These are phyloP conservation scores for Cylindrotheca closterium DNA, from an alignment of 108 stramenopile species.

Conservation along the genomic window DNA sequence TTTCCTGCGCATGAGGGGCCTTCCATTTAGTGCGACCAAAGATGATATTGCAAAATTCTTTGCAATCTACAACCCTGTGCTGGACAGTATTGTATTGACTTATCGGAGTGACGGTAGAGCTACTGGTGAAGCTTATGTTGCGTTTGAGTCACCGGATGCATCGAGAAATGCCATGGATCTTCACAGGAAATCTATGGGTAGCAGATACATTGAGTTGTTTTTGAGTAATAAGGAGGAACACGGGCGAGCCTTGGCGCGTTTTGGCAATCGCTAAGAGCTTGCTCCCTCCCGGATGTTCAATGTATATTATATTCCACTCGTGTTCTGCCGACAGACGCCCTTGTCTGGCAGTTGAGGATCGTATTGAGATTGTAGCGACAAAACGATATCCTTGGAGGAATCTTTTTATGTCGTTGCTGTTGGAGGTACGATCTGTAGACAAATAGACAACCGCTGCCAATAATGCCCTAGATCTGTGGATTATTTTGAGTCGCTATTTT, in stretches of 20 bases:
- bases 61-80: constrained; percentile 71
- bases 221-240: constrained; percentile 93
- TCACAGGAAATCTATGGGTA: constrained; percentile 87
- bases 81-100: constrained; percentile 83
- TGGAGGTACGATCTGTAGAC: background rate
- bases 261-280: constrained; percentile 58
- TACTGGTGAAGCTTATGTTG: constrained; percentile 93
- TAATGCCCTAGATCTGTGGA: background rate
- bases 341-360: constrained; percentile 2
- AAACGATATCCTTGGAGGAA: constrained; percentile 55
- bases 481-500: background rate
- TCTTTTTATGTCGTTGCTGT: constrained; percentile 31
- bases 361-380: constrained; percentile 9
- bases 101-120: constrained; percentile 91
- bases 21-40: constrained; percentile 89
- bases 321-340: background rate
- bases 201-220: constrained; percentile 94
- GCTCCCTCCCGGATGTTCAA: background rate
- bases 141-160: constrained; percentile 78
- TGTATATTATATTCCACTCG: background rate
- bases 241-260: constrained; percentile 71
- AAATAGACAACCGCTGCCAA: constrained; percentile 8
- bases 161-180: constrained; percentile 82
- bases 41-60: constrained; percentile 91
- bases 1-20: constrained; percentile 88